Evolutionary conservation across 2,329 filamentous ascomycete genomes (phyloP).

Genomic region (Atkinsonella hypoxylon): DNA sequence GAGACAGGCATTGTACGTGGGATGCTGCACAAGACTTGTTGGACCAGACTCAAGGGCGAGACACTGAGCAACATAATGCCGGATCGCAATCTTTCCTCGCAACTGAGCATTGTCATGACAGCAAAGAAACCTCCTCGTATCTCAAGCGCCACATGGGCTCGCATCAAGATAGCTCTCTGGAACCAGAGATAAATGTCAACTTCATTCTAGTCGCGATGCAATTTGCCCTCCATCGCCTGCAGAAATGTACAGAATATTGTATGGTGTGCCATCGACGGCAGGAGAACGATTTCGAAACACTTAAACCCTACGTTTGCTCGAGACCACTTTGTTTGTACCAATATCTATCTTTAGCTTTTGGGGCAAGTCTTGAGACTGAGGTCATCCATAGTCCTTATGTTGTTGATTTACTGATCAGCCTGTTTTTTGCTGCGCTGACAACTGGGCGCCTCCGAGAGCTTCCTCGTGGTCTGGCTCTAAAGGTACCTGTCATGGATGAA

Average conservation of each 20-base stretch:
- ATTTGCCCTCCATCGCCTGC: conserved; percentile 64
- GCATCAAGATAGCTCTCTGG: conserved; percentile 18
- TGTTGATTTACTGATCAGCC: conserved; percentile 72
- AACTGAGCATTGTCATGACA: not conserved
- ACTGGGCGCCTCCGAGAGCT: conserved; percentile 28
- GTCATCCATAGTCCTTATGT: conserved; percentile 68
- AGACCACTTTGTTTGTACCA: conserved; percentile 71
- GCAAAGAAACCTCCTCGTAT: conserved; percentile 1
- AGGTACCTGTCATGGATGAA: conserved; percentile 13
- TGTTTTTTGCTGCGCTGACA: conserved; percentile 55
- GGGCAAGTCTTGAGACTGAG: conserved; percentile 75
- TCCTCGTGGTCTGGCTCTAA: conserved; percentile 30
- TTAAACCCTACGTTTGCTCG: conserved; percentile 72
- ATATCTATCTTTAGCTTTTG: conserved; percentile 77
- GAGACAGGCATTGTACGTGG: conserved; percentile 46
- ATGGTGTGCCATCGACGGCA: conserved; percentile 69
- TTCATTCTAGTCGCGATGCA: conserved; percentile 54
- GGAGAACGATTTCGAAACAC: conserved; percentile 49
- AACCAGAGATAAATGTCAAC: conserved; percentile 27
- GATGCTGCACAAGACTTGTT: conserved; percentile 21
- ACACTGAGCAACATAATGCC: too few relatives aligned
- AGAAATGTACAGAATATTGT: conserved; percentile 77
- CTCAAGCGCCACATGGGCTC: conserved; percentile 10
- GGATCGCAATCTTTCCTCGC: not conserved
- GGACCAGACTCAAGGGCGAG: conserved; percentile 1